Conservation (phyloP, 805 yeast species). For the Lachancea fermentati region DNA sequence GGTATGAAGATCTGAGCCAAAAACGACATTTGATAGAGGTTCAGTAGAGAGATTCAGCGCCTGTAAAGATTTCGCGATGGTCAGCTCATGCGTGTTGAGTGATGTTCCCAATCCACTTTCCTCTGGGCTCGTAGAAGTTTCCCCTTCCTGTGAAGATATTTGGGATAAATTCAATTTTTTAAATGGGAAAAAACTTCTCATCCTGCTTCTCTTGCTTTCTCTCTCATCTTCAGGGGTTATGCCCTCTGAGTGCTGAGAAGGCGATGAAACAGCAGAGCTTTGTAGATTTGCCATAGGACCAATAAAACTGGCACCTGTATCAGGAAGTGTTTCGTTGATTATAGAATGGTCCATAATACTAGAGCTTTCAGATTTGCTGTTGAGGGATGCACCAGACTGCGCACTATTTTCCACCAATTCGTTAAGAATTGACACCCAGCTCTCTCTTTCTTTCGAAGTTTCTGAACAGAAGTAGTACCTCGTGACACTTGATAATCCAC, state of each 20-base stretch:
- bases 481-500: conserved; percentile 34
- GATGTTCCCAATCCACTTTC: conserved; percentile 4
- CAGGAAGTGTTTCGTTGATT: conserved; percentile 6
- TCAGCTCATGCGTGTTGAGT: conserved; percentile 14
- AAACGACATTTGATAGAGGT: conserved; percentile 39
- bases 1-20: conserved; percentile 57
- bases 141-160: background rate
- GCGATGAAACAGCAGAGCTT: conserved; percentile 4
- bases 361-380: conserved; percentile 4
- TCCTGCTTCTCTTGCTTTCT: conserved; percentile 43
- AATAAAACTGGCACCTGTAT: conserved; percentile 4
- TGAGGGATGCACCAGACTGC: conserved; percentile 8
- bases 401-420: conserved; percentile 24
- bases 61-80: conserved; percentile 29
- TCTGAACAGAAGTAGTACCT: conserved; percentile 75
- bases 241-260: conserved; percentile 12
- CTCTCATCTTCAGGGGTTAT: conserved; percentile 24
- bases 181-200: conserved; percentile 58
- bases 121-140: background rate
- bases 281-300: conserved; percentile 13
- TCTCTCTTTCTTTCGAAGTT: conserved; percentile 66
- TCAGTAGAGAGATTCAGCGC: conserved; percentile 24
- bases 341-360: conserved; percentile 7
- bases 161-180: conserved; percentile 29
- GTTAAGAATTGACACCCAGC: conserved; percentile 53